phyloP scores from a whole-genome alignment of 2,329 filamentous ascomycete species.

The Leptographium procerum region DNA sequence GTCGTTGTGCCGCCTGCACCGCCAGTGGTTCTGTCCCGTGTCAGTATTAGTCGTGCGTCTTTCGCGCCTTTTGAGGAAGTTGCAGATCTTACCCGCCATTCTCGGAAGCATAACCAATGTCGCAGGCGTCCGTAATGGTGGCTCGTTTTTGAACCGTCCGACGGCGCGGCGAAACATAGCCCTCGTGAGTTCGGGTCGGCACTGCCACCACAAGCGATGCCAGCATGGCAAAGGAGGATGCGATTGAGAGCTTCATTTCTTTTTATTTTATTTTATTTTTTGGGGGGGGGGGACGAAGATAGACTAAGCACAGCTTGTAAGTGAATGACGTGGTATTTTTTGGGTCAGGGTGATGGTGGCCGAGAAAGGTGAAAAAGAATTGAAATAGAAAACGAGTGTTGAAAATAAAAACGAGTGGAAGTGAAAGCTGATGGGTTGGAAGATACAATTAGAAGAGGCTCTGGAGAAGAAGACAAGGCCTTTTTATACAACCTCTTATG shows the following conservation, averaged over 20 bases:
- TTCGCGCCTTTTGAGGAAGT: too few relatives aligned
- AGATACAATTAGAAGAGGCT: too few relatives aligned
- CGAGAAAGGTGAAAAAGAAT: background rate
- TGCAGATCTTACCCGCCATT: constrained; percentile 25
- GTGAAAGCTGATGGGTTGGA: background rate
- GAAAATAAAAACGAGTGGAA: background rate
- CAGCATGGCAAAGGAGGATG: background rate
- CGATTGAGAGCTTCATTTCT: background rate
- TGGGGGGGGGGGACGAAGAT: too few relatives aligned
- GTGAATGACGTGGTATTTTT: background rate
- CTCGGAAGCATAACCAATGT: constrained; percentile 32
- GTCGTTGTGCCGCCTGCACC: constrained; percentile 42
- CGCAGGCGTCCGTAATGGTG: constrained; percentile 12
- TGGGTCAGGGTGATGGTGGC: background rate
- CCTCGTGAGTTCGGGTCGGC: background rate
- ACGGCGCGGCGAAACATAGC: background rate
- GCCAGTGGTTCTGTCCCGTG: constrained; percentile 32
- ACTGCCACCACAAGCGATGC: background rate
- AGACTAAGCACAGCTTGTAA: background rate
- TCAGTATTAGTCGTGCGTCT: background rate
- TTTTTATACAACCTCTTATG: too few relatives aligned
- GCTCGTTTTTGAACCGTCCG: background rate
- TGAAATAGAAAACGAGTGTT: background rate
- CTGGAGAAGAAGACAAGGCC: background rate
- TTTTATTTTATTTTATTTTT: too few relatives aligned